phyloP scores from a whole-genome alignment of 176 grass and related monocot genomes.

The Urochloa ruziziensis region DNA sequence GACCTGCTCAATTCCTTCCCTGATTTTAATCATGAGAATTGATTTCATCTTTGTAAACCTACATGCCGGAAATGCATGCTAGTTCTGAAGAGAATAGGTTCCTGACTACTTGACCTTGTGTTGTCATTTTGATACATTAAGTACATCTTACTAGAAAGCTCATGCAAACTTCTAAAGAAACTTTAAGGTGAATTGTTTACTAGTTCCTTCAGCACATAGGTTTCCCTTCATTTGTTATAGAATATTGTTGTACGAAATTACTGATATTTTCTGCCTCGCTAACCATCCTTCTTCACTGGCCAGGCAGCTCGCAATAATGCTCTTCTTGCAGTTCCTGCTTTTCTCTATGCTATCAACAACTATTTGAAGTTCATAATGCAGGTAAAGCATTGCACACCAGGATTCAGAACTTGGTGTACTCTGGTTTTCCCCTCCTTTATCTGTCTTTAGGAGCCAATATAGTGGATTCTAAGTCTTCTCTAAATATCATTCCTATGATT shows the following conservation, averaged over 20 bases:
- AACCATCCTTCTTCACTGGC: constrained; percentile 29
- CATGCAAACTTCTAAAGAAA: constrained; percentile 14
- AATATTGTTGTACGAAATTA: not conserved
- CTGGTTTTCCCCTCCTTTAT: not conserved
- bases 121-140: constrained; percentile 13
- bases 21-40: not conserved
- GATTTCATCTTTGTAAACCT: not conserved
- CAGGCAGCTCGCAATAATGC: constrained; percentile 92
- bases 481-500: constrained; percentile 39
- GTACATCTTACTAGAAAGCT: not conserved
- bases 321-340: constrained; percentile 91
- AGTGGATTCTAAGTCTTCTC: constrained; percentile 18
- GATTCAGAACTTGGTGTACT: not conserved
- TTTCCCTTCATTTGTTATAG: not conserved
- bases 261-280: constrained; percentile 9
- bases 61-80: constrained; percentile 5
- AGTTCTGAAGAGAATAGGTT: not conserved
- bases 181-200: not conserved
- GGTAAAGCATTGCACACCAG: constrained; percentile 44
- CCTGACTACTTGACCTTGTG: constrained; percentile 14
- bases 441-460: not conserved
- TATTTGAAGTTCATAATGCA: constrained; percentile 99
- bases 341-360: constrained; percentile 98
- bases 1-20: not conserved
- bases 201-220: not conserved